Evolutionary conservation across 495 filamentous ascomycete genomes (phyloP).

Genomic region (Daldinia bambusicola): DNA sequence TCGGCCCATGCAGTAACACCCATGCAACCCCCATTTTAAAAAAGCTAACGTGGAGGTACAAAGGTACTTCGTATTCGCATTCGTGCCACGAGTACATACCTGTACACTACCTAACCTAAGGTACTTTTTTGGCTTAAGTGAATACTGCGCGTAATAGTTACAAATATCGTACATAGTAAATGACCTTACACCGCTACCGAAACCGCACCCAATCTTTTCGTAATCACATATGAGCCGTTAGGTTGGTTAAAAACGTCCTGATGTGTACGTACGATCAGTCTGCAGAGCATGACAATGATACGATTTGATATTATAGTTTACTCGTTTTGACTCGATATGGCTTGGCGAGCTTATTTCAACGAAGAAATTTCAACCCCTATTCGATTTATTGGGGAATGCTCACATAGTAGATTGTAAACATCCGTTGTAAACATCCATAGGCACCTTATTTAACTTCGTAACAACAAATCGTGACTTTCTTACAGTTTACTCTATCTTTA

Average conservation of each 20-base stretch:
- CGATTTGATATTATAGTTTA: slow-evolving; percentile 41
- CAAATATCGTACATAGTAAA: too few species aligned
- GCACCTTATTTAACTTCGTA: too few species aligned
- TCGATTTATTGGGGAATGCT: not conserved
- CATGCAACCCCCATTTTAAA: not conserved
- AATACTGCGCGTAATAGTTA: not conserved
- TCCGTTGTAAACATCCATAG: not conserved
- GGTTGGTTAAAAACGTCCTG: slow-evolving; percentile 6
- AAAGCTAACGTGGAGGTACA: slow-evolving; percentile 27
- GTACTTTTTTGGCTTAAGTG: not conserved
- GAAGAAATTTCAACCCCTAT: slow-evolving; percentile 17
- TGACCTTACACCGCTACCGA: slow-evolving; percentile 29
- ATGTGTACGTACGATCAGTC: slow-evolving; percentile 26
- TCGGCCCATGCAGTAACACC: slow-evolving; percentile 20
- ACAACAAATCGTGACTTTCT: not conserved
- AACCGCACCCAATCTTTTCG: slow-evolving; percentile 10
- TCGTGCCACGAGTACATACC: not conserved
- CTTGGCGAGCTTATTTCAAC: slow-evolving; percentile 27
- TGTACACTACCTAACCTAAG: too few species aligned
- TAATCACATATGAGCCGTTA: slow-evolving; percentile 24
- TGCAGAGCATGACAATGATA: slow-evolving; percentile 39
- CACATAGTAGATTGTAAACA: not conserved
- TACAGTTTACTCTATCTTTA: not conserved
- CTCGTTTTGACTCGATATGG: slow-evolving; percentile 16
- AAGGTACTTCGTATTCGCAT: slow-evolving; percentile 43